A percentile compares a stretch with the other conserved stretches of the same genome.
These are phyloP conservation scores for Cicer pinnatifidum DNA, from an alignment of 306 rosid species.

Conservation along the genomic window DNA sequence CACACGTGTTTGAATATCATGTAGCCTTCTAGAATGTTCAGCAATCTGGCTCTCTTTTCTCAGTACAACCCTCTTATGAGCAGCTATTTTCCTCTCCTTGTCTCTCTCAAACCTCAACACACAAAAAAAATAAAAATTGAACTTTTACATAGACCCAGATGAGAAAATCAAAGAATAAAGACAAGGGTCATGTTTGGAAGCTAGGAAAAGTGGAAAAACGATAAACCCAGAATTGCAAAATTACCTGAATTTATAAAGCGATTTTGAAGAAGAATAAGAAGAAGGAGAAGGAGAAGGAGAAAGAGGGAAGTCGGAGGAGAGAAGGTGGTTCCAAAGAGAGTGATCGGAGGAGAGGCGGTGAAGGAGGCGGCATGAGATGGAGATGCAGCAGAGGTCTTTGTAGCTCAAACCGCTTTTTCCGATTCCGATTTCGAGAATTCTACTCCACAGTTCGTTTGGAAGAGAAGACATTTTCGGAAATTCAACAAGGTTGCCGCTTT, in stretches of 20 bases:
- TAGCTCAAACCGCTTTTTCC: conserved; percentile 41
- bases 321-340: conserved; percentile 64
- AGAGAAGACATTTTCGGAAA: conserved; percentile 46
- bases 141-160: conserved; percentile 28
- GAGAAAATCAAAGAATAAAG: conserved; percentile 2
- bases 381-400: conserved; percentile 73
- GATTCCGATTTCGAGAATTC: conserved; percentile 67
- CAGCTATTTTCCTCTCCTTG: conserved; percentile 59
- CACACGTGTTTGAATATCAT: conserved; percentile 48
- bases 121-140: not conserved
- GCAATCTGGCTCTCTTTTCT: conserved; percentile 73
- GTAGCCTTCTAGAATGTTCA: conserved; percentile 64
- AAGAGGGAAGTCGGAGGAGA: conserved; percentile 60
- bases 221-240: not conserved
- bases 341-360: conserved; percentile 64
- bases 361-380: conserved; percentile 70
- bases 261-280: conserved; percentile 49
- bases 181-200: not conserved
- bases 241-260: conserved; percentile 62
- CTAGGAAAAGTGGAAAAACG: not conserved
- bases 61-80: conserved; percentile 59
- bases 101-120: conserved; percentile 68
- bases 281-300: conserved; percentile 18
- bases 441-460: conserved; percentile 76
- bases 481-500: not conserved